These are phyloP conservation scores for Whalleya microplaca DNA, from an alignment of 2,329 filamentous ascomycete species.

Conservation along the genomic window DNA sequence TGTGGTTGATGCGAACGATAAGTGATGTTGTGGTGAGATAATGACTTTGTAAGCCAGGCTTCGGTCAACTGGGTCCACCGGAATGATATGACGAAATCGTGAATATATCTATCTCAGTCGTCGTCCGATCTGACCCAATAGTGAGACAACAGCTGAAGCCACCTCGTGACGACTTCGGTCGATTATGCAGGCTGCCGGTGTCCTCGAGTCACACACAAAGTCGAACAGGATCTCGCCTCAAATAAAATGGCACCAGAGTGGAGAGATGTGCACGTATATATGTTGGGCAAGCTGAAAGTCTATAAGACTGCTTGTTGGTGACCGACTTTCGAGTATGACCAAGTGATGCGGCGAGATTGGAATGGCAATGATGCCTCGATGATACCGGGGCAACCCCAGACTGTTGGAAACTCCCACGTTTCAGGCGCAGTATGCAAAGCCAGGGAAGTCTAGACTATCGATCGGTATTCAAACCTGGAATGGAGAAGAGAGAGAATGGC, in stretches of 20 bases:
- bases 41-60: neutral
- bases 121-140: constrained; percentile 9
- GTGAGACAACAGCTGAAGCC: constrained; percentile 24
- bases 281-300: constrained; percentile 8
- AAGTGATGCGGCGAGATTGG: constrained; percentile 4
- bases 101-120: constrained; percentile 9
- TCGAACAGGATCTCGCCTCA: constrained; percentile 9
- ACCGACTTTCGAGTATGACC: constrained; percentile 16
- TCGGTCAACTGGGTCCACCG: constrained; percentile 1
- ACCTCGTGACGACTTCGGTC: constrained; percentile 7
- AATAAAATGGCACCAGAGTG: constrained; percentile 19
- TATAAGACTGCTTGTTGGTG: constrained; percentile 5
- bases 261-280: constrained; percentile 11
- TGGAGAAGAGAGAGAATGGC: constrained; percentile 3
- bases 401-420: constrained; percentile 4
- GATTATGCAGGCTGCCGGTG: constrained; percentile 25
- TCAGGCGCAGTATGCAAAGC: constrained; percentile 3
- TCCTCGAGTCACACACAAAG: constrained; percentile 17
- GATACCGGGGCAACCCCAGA: constrained; percentile 6
- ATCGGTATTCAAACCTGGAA: constrained; percentile 5
- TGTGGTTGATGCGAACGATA: neutral
- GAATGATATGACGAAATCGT: constrained; percentile 2
- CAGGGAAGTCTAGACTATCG: constrained; percentile 6
- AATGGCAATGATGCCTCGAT: constrained; percentile 9
- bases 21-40: neutral